These are phyloP conservation scores for Iberis pinnata DNA, from an alignment of 345 rosid genomes.

Conservation along the genomic window DNA sequence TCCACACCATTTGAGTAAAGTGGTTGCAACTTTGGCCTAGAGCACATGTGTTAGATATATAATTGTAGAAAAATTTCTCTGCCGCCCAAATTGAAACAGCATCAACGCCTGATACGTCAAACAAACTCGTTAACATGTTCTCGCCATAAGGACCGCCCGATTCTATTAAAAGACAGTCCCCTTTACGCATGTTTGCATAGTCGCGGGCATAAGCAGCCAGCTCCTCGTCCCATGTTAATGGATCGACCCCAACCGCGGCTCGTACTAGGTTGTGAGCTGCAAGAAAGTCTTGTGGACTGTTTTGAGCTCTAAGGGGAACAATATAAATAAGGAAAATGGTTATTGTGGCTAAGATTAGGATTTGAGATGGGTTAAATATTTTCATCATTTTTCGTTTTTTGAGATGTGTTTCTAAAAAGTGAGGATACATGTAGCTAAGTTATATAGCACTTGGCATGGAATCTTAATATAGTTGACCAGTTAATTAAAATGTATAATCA, in stretches of 20 bases:
- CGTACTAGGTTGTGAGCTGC: conserved; percentile 48
- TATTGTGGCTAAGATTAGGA: conserved; percentile 11
- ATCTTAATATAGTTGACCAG: no score
- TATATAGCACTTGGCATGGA: no score
- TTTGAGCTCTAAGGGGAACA: conserved; percentile 30
- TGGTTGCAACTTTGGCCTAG: conserved; percentile 40
- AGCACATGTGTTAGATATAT: conserved; percentile 41
- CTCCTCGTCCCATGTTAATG: conserved; percentile 37
- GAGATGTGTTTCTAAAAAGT: no score
- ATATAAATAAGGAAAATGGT: conserved; percentile 16
- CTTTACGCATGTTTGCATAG: conserved; percentile 30
- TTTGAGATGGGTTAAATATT: conserved; percentile 10
- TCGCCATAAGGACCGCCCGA: conserved; percentile 51
- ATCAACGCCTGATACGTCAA: conserved; percentile 27
- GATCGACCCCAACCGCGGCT: conserved; percentile 36
- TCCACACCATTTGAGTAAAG: conserved; percentile 72
- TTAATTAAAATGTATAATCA: no score
- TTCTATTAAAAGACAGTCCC: conserved; percentile 39
- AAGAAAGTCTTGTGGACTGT: conserved; percentile 38
- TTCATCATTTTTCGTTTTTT: conserved; percentile 13
- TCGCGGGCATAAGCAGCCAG: conserved; percentile 40
- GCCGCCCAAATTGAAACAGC: conserved; percentile 53
- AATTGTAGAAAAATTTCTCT: conserved; percentile 40
- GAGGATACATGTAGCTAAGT: no score
- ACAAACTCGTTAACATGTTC: conserved; percentile 46